Evolutionary conservation across 352 stramenopile genomes (phyloP).

Genomic region (Vaucheria bursata): DNA sequence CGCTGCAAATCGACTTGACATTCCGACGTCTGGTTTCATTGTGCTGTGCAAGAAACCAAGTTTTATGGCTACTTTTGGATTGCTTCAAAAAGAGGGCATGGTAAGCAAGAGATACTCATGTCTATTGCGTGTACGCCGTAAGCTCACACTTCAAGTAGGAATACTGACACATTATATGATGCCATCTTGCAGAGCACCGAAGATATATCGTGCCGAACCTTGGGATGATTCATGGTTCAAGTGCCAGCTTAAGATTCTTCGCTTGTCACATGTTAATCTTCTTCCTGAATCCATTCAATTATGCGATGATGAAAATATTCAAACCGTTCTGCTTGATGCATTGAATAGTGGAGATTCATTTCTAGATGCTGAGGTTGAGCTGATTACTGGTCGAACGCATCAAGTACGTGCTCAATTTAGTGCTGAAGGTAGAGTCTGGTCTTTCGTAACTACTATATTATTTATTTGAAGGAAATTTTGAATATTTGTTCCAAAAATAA

Average conservation of each 20-base stretch:
- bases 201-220: neutral
- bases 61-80: neutral
- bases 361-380: constrained; percentile 3
- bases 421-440: neutral
- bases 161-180: constrained; percentile 14
- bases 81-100: neutral
- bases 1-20: neutral
- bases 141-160: neutral
- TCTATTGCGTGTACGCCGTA: neutral
- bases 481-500: too few species aligned
- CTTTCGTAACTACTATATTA: too few species aligned
- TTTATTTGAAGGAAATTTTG: too few species aligned
- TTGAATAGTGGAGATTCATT: neutral
- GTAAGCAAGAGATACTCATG: constrained; percentile 3
- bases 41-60: neutral
- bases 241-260: constrained; percentile 1
- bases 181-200: neutral
- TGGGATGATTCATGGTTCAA: neutral
- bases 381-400: constrained; percentile 9
- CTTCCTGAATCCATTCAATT: neutral
- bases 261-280: neutral
- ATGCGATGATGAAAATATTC: neutral
- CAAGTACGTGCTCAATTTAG: constrained; percentile 9
- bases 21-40: neutral
- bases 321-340: neutral